Base-by-base conservation (phyloP, 257 asterid species). In the Salvia splendens region DNA sequence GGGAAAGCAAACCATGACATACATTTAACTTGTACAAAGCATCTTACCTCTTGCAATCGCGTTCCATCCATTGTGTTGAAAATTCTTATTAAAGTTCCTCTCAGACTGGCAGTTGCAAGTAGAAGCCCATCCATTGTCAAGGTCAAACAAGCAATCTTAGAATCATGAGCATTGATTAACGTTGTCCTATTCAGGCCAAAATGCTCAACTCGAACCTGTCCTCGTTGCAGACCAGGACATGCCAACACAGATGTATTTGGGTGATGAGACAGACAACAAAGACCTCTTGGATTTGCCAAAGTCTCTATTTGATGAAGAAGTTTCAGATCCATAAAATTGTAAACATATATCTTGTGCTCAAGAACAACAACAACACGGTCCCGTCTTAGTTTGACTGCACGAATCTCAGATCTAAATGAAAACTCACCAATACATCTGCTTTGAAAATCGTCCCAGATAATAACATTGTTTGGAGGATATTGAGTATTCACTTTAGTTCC, bases 401-500 rank as follows among this genome's bases (percentile, higher is more conserved):
- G 89, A 71, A 92, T 92, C 82, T 84, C 95, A 8, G 97, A 92
- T 72, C 98, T 87, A 80, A 92, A 92, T 17, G 97, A 86, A 72
- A 92, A 89, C 78, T 89, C 98, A 50, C 96, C 93, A 66, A 92
- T 92, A 68, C 92, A 86, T 73, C 87, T 87, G 81, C 98, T 87
- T 48, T 89, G 97, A 65, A 87, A 91, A 86, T 92, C 98, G 82
- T 92, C 98, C 98, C 98, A 92, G 71, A 92, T 89, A 53, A 92
- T 74, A 42, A 89, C 96, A 74, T 92, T 89, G 72, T 86, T 89
- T 8, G 97, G 96, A 56, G 98, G 96, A 64, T 89, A 87, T 54
- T 86, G 98, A 63, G 86, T 55, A 60, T 92, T 92, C 61, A 77
- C 64, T 53, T 77, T 82, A 61, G 92, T 80, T 58, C 98, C 98